Evolutionary conservation across 2,329 filamentous ascomycete species (phyloP).

Genomic region (Chrysosporium keratinophilum): DNA sequence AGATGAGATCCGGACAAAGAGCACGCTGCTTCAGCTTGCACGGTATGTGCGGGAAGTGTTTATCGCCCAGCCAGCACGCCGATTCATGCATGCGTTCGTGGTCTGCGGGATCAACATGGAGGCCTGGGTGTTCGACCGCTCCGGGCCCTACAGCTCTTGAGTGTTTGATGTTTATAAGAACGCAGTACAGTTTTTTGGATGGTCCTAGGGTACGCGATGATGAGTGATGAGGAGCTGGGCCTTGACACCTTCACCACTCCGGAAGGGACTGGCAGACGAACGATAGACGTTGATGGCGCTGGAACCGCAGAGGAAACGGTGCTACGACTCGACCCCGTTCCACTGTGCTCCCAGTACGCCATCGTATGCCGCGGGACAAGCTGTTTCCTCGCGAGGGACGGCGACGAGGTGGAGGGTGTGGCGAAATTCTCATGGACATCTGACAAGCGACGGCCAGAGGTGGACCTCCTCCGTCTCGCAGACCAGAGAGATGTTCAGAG

Average conservation of each 20-base stretch:
- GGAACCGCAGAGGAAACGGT: background rate
- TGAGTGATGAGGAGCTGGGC: conserved; percentile 25
- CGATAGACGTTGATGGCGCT: background rate
- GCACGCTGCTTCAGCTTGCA: conserved; percentile 14
- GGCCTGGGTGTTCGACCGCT: conserved; percentile 29
- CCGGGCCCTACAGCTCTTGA: conserved; percentile 24
- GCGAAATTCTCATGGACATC: conserved; percentile 28
- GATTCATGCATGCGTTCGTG: conserved; percentile 26
- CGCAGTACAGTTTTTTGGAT: conserved; percentile 23
- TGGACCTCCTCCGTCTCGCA: conserved; percentile 21
- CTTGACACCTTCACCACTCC: conserved; percentile 23
- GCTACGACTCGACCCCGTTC: conserved; percentile 1
- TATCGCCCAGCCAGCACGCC: conserved; percentile 21
- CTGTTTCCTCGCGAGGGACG: conserved; percentile 18
- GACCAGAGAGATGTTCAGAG: conserved; percentile 21
- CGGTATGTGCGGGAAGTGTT: conserved; percentile 16
- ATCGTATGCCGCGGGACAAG: conserved; percentile 22
- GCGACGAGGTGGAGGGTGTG: conserved; percentile 18
- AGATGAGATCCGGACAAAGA: conserved; percentile 11
- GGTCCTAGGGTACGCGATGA: conserved; percentile 24
- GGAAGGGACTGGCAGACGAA: conserved; percentile 7
- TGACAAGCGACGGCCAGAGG: conserved; percentile 22
- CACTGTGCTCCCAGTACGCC: conserved; percentile 9
- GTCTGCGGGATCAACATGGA: conserved; percentile 20
- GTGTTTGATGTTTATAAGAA: conserved; percentile 26